These are phyloP conservation scores for Chalara sp. DNA, from an alignment of 2,329 filamentous ascomycete species.

Conservation along the genomic window DNA sequence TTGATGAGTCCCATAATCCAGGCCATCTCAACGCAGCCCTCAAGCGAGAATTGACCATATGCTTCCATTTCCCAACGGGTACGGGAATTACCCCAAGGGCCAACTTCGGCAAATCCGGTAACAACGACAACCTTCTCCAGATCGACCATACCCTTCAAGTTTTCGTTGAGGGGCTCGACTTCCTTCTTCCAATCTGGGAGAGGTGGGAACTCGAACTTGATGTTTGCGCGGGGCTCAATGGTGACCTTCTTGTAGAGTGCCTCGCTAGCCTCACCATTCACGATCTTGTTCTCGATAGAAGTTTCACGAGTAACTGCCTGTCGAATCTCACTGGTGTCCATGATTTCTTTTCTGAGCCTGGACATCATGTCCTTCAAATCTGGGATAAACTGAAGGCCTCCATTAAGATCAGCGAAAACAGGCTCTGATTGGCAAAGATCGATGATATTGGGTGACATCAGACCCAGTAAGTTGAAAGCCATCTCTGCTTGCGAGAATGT, in stretches of 20 bases:
- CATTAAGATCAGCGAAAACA: constrained; percentile 95
- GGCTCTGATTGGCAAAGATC: constrained; percentile 94
- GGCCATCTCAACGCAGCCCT: constrained; percentile 98
- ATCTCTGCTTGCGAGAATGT: constrained; percentile 99
- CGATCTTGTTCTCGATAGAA: constrained; percentile 91
- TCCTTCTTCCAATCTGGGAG: constrained; percentile 90
- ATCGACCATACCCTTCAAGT: constrained; percentile 96
- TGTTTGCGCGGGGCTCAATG: constrained; percentile 89
- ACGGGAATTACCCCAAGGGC: constrained; percentile 96
- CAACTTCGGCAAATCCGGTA: constrained; percentile 91
- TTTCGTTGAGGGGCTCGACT: constrained; percentile 78
- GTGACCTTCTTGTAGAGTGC: constrained; percentile 90
- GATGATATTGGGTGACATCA: constrained; percentile 91
- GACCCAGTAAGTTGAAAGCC: constrained; percentile 95
- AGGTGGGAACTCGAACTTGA: constrained; percentile 93
- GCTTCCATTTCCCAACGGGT: constrained; percentile 99
- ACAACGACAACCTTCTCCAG: constrained; percentile 97
- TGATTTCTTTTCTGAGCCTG: constrained; percentile 86
- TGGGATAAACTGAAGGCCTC: constrained; percentile 93
- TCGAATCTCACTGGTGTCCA: constrained; percentile 89
- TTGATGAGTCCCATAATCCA: constrained; percentile 99
- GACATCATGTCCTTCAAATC: constrained; percentile 94
- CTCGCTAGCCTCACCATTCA: constrained; percentile 91
- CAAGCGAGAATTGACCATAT: constrained; percentile 90
- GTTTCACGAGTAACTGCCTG: constrained; percentile 93